Evolutionary conservation across 2,329 filamentous ascomycete species (phyloP).

Genomic region (Leptographium procerum): DNA sequence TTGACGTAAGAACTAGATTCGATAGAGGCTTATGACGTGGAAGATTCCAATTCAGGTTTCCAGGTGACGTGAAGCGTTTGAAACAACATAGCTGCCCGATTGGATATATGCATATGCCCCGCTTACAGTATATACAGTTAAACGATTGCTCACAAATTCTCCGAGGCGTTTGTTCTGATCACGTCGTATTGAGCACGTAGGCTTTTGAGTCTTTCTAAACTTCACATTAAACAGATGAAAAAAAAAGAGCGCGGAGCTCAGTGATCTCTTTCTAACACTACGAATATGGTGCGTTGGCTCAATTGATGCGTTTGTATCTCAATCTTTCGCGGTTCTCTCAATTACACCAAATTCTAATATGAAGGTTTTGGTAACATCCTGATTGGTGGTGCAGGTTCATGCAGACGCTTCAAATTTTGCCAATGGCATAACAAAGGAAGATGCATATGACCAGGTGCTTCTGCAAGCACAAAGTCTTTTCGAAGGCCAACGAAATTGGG

Average conservation of each 20-base stretch:
- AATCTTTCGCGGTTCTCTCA: background rate
- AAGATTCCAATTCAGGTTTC: background rate
- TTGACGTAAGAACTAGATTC: too few species aligned
- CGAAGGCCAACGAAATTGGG: slow-evolving; percentile 69
- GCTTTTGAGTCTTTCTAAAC: too few species aligned
- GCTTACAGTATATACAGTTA: background rate
- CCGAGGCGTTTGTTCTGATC: too few species aligned
- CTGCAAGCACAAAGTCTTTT: slow-evolving; percentile 59
- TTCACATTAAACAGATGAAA: too few species aligned
- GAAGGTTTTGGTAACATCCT: background rate
- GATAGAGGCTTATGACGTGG: background rate
- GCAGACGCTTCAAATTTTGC: slow-evolving; percentile 69
- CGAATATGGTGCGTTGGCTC: too few species aligned
- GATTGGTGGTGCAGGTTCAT: slow-evolving; percentile 45
- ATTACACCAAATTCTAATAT: background rate
- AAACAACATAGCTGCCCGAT: background rate
- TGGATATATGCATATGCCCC: background rate
- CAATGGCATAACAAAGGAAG: slow-evolving; percentile 53
- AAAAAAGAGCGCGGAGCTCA: too few species aligned
- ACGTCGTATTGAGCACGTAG: too few species aligned
- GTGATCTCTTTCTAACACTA: too few species aligned
- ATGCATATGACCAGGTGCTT: slow-evolving; percentile 64
- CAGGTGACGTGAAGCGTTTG: background rate
- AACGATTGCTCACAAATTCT: background rate
- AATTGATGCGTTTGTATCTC: too few species aligned